Evolutionary conservation across 805 yeast genomes (phyloP).

Genomic region (Candida parachauliodes): DNA sequence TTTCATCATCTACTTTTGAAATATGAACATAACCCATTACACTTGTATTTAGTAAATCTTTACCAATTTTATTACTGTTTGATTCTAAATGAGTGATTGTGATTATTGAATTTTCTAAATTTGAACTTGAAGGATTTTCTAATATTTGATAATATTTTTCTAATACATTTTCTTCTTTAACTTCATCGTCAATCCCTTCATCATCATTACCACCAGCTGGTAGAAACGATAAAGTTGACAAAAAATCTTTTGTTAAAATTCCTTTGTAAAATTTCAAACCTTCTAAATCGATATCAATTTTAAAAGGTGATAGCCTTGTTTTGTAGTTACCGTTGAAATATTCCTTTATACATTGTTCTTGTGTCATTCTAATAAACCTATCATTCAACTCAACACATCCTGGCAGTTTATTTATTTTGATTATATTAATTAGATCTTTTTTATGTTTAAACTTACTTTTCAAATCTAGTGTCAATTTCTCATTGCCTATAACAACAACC

Average conservation of each 20-base stretch:
- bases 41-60: slow-evolving; percentile 51
- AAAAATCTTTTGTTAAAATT: slow-evolving; percentile 43
- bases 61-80: slow-evolving; percentile 36
- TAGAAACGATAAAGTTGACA: slow-evolving; percentile 34
- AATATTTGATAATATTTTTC: slow-evolving; percentile 34
- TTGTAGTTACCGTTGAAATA: slow-evolving; percentile 81
- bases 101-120: slow-evolving; percentile 71
- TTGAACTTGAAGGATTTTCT: slow-evolving; percentile 46
- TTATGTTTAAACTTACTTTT: slow-evolving; percentile 45
- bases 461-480: slow-evolving; percentile 62
- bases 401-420: slow-evolving; percentile 67
- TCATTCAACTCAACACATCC: slow-evolving; percentile 79
- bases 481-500: slow-evolving; percentile 73
- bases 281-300: slow-evolving; percentile 65
- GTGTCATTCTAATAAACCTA: slow-evolving; percentile 61
- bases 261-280: slow-evolving; percentile 59
- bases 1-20: slow-evolving; percentile 69
- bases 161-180: slow-evolving; percentile 24
- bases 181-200: slow-evolving; percentile 20
- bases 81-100: slow-evolving; percentile 46
- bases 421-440: slow-evolving; percentile 34
- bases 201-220: slow-evolving; percentile 45
- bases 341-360: slow-evolving; percentile 75
- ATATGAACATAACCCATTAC: slow-evolving; percentile 79
- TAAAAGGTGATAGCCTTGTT: slow-evolving; percentile 76